phyloP scores from a whole-genome alignment of 495 filamentous ascomycete genomes.

The Aspergillus taichungensis region DNA sequence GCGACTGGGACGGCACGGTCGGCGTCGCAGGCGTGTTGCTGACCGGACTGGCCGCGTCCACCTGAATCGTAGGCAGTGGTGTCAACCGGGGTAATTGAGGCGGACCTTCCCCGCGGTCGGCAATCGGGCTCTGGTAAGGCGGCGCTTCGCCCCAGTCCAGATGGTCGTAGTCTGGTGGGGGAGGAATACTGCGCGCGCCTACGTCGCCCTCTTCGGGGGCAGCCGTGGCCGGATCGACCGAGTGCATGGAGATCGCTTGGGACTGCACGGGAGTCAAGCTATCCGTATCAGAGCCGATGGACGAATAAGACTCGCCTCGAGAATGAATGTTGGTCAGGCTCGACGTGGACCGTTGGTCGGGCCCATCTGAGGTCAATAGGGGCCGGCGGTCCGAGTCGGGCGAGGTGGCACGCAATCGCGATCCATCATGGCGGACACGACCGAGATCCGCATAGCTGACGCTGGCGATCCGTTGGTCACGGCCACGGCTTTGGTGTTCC shows the following conservation, averaged over 20 bases:
- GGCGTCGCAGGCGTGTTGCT: slow-evolving; percentile 24
- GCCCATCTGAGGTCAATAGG: slow-evolving; percentile 43
- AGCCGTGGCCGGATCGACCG: slow-evolving; percentile 11
- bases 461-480: slow-evolving; percentile 67
- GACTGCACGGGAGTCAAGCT: slow-evolving; percentile 16
- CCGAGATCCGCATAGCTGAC: slow-evolving; percentile 84
- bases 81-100: slow-evolving; percentile 16
- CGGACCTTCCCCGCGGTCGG: slow-evolving; percentile 8
- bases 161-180: slow-evolving; percentile 39
- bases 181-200: slow-evolving; percentile 26
- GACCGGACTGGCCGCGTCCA: slow-evolving; percentile 30
- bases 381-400: slow-evolving; percentile 67
- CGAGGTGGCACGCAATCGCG: slow-evolving; percentile 72
- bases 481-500: slow-evolving; percentile 58
- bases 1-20: slow-evolving; percentile 17
- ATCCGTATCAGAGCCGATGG: slow-evolving; percentile 25
- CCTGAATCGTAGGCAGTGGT: slow-evolving; percentile 31
- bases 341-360: slow-evolving; percentile 17
- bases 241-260: slow-evolving; percentile 16
- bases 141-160: slow-evolving; percentile 44
- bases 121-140: slow-evolving; percentile 29
- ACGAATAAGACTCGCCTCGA: slow-evolving; percentile 29
- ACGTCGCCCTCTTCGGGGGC: slow-evolving; percentile 29
- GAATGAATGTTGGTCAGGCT: slow-evolving; percentile 20
- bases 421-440: slow-evolving; percentile 81